These are phyloP conservation scores for Nakazawaea ambrosiae DNA, from an alignment of 805 yeast genomes.

Conservation along the genomic window DNA sequence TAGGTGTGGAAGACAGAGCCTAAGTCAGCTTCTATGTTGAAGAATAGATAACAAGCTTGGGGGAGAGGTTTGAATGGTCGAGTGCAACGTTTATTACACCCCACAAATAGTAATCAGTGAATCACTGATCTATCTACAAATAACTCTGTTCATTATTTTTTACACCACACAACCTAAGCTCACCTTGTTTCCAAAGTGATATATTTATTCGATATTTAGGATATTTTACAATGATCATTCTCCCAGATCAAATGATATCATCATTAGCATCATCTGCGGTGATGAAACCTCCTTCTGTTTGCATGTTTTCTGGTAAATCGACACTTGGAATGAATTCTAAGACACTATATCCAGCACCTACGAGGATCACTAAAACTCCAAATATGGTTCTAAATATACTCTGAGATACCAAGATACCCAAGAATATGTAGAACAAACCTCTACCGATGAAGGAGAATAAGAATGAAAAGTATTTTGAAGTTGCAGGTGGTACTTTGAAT, in stretches of 20 bases:
- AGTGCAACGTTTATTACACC: too few relatives aligned
- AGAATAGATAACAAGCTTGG: too few relatives aligned
- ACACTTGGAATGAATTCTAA: conserved; percentile 71
- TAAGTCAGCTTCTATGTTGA: too few relatives aligned
- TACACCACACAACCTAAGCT: too few relatives aligned
- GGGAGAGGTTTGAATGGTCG: too few relatives aligned
- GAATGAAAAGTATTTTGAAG: conserved; percentile 61
- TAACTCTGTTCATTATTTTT: too few relatives aligned
- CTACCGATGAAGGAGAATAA: conserved; percentile 70
- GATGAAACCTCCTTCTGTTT: conserved; percentile 33
- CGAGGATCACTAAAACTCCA: conserved; percentile 48
- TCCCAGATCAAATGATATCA: conserved; percentile 18
- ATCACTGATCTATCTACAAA: too few relatives aligned
- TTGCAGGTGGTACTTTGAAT: conserved; percentile 46
- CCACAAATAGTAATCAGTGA: too few relatives aligned
- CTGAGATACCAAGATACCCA: conserved; percentile 41
- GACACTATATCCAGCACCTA: conserved; percentile 53
- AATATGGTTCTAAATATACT: conserved; percentile 49
- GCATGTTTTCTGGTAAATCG: conserved; percentile 81
- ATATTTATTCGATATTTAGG: too few relatives aligned
- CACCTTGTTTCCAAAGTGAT: too few relatives aligned
- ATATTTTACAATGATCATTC: too few relatives aligned
- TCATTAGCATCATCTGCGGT: conserved; percentile 23
- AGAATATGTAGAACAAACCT: conserved; percentile 50
- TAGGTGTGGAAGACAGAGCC: too few relatives aligned